Evolutionary conservation across 2,329 filamentous ascomycete species (phyloP).

Genomic region (Verticillium tricorpus): DNA sequence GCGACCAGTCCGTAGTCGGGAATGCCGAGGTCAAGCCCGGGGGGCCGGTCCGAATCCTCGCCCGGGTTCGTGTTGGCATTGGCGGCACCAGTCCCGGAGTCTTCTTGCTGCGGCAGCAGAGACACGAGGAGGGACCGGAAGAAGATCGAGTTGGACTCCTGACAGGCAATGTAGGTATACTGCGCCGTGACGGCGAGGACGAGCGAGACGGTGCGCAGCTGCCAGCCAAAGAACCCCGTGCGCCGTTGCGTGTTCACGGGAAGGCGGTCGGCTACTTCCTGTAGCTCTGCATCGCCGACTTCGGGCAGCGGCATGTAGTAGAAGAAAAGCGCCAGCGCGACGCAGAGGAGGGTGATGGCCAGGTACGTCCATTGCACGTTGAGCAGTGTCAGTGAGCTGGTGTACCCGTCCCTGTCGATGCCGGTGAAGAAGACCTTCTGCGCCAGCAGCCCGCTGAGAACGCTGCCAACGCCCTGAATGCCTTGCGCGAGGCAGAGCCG

Average conservation of each 20-base stretch:
- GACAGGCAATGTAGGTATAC: slow-evolving; percentile 74
- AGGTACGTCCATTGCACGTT: slow-evolving; percentile 84
- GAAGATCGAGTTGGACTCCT: slow-evolving; percentile 61
- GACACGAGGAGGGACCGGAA: slow-evolving; percentile 48
- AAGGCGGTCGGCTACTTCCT: slow-evolving; percentile 40
- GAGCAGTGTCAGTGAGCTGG: slow-evolving; percentile 48
- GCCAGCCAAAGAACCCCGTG: slow-evolving; percentile 40
- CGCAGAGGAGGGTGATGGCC: slow-evolving; percentile 72
- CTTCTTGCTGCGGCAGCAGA: slow-evolving; percentile 23
- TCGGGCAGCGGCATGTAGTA: slow-evolving; percentile 65
- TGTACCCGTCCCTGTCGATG: slow-evolving; percentile 33
- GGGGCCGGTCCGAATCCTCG: slow-evolving; percentile 30
- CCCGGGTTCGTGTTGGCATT: slow-evolving; percentile 36
- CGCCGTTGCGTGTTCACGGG: slow-evolving; percentile 47
- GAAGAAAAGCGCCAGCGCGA: slow-evolving; percentile 63
- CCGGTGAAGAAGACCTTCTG: slow-evolving; percentile 68
- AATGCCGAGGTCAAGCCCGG: slow-evolving; percentile 47
- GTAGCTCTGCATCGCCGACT: slow-evolving; percentile 51
- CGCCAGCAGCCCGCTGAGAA: slow-evolving; percentile 68
- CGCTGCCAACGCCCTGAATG: slow-evolving; percentile 69
- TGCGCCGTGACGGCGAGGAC: slow-evolving; percentile 71
- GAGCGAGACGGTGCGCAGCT: slow-evolving; percentile 53
- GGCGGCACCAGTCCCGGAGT: slow-evolving; percentile 16
- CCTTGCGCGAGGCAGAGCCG: slow-evolving; percentile 72
- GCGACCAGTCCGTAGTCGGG: slow-evolving; percentile 68